Conservation (phyloP, 495 filamentous ascomycete species). For the Neurospora terricola region DNA sequence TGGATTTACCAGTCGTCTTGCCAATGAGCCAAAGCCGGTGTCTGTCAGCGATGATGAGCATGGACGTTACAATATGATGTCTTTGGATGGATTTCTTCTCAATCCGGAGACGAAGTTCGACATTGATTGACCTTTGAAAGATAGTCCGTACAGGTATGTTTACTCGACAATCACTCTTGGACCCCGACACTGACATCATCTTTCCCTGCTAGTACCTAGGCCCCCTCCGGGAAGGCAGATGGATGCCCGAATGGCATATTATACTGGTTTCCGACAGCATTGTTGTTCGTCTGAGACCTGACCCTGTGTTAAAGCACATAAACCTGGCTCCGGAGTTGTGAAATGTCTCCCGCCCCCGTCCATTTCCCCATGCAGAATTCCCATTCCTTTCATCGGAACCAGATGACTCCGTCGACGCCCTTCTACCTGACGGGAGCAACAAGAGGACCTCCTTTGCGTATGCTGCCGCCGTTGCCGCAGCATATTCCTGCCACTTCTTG, state of each 20-base stretch:
- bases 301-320: neutral
- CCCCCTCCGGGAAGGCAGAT: neutral
- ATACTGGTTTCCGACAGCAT: neutral
- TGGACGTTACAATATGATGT: conserved; percentile 30
- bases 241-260: conserved; percentile 11
- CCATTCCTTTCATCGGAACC: neutral
- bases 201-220: neutral
- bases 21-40: conserved; percentile 22
- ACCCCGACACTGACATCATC: neutral
- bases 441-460: neutral
- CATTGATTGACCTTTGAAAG: neutral
- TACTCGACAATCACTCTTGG: neutral
- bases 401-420: neutral
- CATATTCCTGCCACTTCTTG: neutral
- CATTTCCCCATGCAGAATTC: too few species aligned
- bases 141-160: too few species aligned
- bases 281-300: neutral
- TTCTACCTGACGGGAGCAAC: neutral
- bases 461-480: neutral
- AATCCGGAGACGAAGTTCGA: conserved; percentile 25
- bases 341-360: neutral
- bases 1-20: conserved; percentile 33
- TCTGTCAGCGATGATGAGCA: conserved; percentile 30
- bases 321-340: neutral
- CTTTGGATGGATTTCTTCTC: conserved; percentile 29